Evolutionary conservation across 441 rosid species (phyloP), one percentile per base, ranked within the genome.

Genomic region (Raphanus hybrid): DNA sequence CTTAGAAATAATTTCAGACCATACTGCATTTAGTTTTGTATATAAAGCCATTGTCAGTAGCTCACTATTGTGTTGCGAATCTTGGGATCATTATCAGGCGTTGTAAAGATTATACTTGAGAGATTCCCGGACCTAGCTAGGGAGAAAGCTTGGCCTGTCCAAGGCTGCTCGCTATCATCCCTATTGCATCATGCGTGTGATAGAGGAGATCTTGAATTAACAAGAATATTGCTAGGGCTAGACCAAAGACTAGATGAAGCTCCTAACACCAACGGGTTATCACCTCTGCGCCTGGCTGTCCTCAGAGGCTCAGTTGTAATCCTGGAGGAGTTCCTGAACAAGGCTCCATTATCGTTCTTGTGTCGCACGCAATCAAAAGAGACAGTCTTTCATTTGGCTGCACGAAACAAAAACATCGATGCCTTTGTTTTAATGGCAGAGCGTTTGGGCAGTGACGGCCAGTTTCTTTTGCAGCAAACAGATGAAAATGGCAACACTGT

Each of bases 401-500:
- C 64, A 11, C 3, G 14, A 59, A 26, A 11, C 15, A 26, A 59
- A 10, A 11, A 59, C 27, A 59, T 26, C 4, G 64, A 26, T 26
- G 64, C 64, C 7, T 59, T 59, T 4, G 15, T 26, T 11, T 59
- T 11, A 14, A 26, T 59, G 64, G 64, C 64, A 26, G 64, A 57
- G 61, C 5, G 29, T 57, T 20, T 57, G 61, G 61, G 61, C n/a
- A 18, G 6, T 57, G 9, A 20, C n/a, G 2, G 32, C n/a, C 61
- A 57, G n/a, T 8, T 20, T 20, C n/a, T 57, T 57, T 3, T 57
- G n/a, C 61, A 20, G 61, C n/a, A 20, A 55, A 8, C 12, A 16
- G 60, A 55, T 55, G 60, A 66, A 12, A 84, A 79, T 39, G 90
- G 84, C 55, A 84, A 88, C 81, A 85, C 87, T 4, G 79, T 82